Base-by-base conservation (phyloP, 495 filamentous ascomycete genomes). In the Aspergillus campestris region DNA sequence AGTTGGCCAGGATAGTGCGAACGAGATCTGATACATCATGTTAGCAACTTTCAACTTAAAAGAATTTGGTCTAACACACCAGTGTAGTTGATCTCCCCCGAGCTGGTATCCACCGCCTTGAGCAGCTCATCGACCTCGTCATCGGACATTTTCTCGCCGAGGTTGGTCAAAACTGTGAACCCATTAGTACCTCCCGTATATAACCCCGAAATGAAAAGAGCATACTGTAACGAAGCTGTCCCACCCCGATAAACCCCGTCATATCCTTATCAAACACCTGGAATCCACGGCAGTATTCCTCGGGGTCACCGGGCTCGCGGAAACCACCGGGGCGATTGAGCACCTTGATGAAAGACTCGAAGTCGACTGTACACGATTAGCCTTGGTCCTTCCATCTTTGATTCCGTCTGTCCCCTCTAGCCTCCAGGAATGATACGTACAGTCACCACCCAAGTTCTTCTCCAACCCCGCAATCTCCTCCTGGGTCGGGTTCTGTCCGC, bases 181-280 rank as follows among this genome's bases (percentile, higher is more conserved):
- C n/a, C n/a, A 34, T 44, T 27, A 44, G 44, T 15, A 52, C 31
- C 14, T 18, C 14, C 38, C n/a, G n/a, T 9, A 37, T 34, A 13
- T 15, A 30, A 8, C 15, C 8, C 0, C 10, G 8, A 29, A 31
- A 39, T 11, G 30, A 14, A 8, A 13, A 51, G 18, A 44, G 70
- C 70, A 30, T 68, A 84, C 80, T 84, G 67, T 98, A 98, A 64
- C 90, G 81, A 59, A 97, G 73, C 67, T 98, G 92, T 31, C 92
- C 92, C 49, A 95, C 88, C 15, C 91, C 92, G 68, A 98, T 95
- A 69, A 88, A 95, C 13, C 92, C 92, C 40, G 89, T 94, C 81
- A 91, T 83, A 66, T 98, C 92, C 73, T 98, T 98, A 69, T 98
- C 92, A 58, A 98, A 98, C 47, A 97, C 92, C 70, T 97, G 92